Conservation (phyloP, 2,329 filamentous ascomycete species). For the Claviceps sorghi region DNA sequence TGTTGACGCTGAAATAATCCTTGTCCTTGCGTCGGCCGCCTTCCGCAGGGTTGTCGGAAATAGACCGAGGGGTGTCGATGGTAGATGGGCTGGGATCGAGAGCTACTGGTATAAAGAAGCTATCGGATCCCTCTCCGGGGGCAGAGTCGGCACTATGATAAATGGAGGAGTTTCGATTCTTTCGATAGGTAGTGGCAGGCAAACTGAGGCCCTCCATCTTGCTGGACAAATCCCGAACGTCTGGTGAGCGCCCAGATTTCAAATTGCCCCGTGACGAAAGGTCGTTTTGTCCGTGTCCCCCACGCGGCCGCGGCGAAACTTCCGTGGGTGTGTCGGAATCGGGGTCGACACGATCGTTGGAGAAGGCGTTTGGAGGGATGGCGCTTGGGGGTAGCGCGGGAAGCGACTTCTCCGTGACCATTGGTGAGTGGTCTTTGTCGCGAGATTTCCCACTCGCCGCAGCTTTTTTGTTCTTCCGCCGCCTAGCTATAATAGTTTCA, state of each 20-base stretch:
- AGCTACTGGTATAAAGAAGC: constrained; percentile 63
- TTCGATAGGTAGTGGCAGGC: constrained; percentile 63
- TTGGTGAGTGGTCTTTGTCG: constrained; percentile 48
- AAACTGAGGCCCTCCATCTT: constrained; percentile 48
- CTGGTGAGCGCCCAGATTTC: constrained; percentile 38
- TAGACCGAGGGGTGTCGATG: constrained; percentile 38
- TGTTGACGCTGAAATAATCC: constrained; percentile 43
- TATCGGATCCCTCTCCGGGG: constrained; percentile 43
- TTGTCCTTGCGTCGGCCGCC: constrained; percentile 34
- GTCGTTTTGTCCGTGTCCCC: constrained; percentile 35
- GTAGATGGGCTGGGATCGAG: constrained; percentile 53
- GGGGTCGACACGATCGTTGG: constrained; percentile 41
- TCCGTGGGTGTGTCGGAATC: constrained; percentile 57
- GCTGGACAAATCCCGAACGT: constrained; percentile 29
- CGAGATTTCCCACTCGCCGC: constrained; percentile 42
- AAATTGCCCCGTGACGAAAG: constrained; percentile 41
- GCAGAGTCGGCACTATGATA: constrained; percentile 34
- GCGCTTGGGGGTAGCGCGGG: constrained; percentile 76
- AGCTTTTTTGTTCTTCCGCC: constrained; percentile 72
- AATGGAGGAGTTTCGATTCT: constrained; percentile 59
- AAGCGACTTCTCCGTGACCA: constrained; percentile 78
- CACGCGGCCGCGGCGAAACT: constrained; percentile 47
- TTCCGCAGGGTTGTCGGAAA: constrained; percentile 32
- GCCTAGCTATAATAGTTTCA: constrained; percentile 85
- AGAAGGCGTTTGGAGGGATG: constrained; percentile 46